phyloP scores from a whole-genome alignment of 495 filamentous ascomycete species.

The Clavariopsis aquatica region DNA sequence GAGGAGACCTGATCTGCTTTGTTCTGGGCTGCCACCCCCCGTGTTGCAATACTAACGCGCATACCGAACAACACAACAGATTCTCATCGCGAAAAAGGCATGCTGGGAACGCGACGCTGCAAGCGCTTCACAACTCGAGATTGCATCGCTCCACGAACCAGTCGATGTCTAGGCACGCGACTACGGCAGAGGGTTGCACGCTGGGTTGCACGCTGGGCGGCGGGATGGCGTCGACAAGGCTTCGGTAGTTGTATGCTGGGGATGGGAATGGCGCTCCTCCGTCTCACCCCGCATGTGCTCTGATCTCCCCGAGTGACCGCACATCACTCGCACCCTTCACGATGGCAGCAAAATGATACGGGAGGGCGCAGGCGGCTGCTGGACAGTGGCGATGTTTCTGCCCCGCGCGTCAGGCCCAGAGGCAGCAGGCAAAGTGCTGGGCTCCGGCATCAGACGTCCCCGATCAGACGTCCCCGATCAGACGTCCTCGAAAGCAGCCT shows the following conservation, averaged over 20 bases:
- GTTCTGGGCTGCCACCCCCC: too few species aligned
- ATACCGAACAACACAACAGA: too few species aligned
- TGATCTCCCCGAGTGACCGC: background rate
- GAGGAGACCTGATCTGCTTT: too few species aligned
- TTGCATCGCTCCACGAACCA: background rate
- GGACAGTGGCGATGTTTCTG: slow-evolving; percentile 8
- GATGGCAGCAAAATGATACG: background rate
- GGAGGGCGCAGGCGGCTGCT: background rate
- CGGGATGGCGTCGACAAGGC: background rate
- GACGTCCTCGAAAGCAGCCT: too few species aligned
- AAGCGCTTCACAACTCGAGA: background rate
- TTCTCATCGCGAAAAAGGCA: background rate
- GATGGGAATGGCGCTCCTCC: background rate
- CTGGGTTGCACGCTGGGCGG: background rate
- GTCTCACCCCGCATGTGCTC: slow-evolving; percentile 1
- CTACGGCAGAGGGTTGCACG: background rate
- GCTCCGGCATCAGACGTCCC: background rate
- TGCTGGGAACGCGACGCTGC: background rate
- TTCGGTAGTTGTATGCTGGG: background rate
- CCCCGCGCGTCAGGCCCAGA: background rate
- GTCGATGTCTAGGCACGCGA: background rate
- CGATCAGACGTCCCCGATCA: background rate
- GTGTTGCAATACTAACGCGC: too few species aligned
- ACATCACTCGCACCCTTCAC: slow-evolving; percentile 10
- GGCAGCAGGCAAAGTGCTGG: background rate